Conservation (phyloP, 805 yeast genomes). For the Candida namnaoensis region DNA sequence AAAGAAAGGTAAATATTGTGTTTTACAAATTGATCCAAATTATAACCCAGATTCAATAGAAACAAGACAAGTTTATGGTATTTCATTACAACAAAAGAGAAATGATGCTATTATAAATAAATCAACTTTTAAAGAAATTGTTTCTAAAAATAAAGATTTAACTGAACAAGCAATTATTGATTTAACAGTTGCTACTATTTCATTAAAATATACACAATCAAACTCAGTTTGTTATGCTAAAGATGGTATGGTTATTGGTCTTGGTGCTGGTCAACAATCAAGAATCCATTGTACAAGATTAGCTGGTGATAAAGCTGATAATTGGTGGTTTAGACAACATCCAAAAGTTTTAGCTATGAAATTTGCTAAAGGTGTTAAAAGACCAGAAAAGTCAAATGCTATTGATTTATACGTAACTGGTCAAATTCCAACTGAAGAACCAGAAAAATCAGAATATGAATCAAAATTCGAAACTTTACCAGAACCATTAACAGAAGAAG, state of each 20-base stretch:
- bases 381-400: constrained; percentile 98
- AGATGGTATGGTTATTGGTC: constrained; percentile 98
- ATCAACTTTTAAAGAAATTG: constrained; percentile 85
- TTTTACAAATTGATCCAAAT: constrained; percentile 93
- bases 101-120: constrained; percentile 94
- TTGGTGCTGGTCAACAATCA: constrained; percentile 99
- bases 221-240: constrained; percentile 98
- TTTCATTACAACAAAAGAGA: constrained; percentile 92
- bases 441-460: constrained; percentile 89
- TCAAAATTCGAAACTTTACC: constrained; percentile 83
- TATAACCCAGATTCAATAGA: constrained; percentile 75
- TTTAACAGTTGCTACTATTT: constrained; percentile 94
- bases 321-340: constrained; percentile 99
- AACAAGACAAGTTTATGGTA: constrained; percentile 94
- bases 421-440: constrained; percentile 86
- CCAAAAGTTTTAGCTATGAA: constrained; percentile 86
- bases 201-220: constrained; percentile 95
- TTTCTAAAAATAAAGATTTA: constrained; percentile 76
- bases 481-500: constrained; percentile 69
- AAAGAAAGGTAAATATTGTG: constrained; percentile 96
- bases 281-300: constrained; percentile 98
- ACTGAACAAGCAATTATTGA: constrained; percentile 91
- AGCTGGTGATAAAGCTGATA: constrained; percentile 99
- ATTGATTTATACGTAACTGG: constrained; percentile 88
- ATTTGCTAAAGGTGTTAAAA: constrained; percentile 97